phyloP scores from a whole-genome alignment of 2,329 filamentous ascomycete species.

The Didymella keratinophila region DNA sequence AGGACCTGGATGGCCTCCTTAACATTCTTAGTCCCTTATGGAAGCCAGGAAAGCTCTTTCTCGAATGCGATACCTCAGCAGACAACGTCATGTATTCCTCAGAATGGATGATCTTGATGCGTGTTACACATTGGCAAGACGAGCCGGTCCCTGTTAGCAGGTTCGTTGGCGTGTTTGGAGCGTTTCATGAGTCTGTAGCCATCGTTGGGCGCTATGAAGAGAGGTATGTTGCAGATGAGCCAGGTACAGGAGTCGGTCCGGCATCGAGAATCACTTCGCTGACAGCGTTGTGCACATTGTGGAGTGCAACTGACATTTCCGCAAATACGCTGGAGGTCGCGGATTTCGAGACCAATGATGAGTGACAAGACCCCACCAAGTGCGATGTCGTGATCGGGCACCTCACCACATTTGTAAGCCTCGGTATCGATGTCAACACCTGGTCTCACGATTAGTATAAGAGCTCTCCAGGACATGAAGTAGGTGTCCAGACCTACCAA shows the following conservation, averaged over 20 bases:
- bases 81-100: too few relatives aligned
- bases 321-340: neutral
- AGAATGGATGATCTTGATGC: too few relatives aligned
- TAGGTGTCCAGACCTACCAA: neutral
- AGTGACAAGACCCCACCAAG: slow-evolving; percentile 4
- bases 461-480: neutral
- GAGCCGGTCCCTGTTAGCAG: too few relatives aligned
- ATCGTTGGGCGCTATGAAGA: too few relatives aligned
- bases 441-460: neutral
- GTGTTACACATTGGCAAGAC: too few relatives aligned
- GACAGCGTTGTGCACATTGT: slow-evolving; percentile 1
- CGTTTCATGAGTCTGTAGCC: too few relatives aligned
- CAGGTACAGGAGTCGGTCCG: neutral
- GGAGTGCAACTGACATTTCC: slow-evolving; percentile 6
- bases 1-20: too few relatives aligned
- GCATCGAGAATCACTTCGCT: neutral
- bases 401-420: slow-evolving; percentile 19
- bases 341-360: slow-evolving; percentile 5
- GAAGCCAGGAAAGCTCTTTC: too few relatives aligned
- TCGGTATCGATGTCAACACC: neutral
- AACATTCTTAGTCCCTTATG: too few relatives aligned
- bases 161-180: too few relatives aligned
- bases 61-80: too few relatives aligned
- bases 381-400: slow-evolving; percentile 17
- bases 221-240: neutral